Conservation (phyloP, 805 yeast genomes). For the Lipomyces yamanashiensis region DNA sequence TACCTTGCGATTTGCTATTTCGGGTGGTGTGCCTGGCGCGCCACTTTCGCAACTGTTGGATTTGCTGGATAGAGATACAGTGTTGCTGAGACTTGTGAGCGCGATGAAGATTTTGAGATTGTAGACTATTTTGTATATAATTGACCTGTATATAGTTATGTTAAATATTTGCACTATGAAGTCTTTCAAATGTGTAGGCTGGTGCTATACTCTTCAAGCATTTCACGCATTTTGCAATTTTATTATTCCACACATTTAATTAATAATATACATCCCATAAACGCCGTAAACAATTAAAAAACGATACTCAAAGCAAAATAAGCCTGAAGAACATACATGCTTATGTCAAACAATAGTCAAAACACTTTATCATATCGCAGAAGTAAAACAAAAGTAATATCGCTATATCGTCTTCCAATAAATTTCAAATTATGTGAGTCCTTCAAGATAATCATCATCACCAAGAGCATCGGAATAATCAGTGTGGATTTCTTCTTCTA, state of each 20-base stretch:
- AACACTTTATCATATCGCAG: neutral
- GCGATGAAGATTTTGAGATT: conserved; percentile 18
- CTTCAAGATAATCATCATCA: neutral
- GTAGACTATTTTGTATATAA: conserved; percentile 16
- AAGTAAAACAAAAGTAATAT: neutral
- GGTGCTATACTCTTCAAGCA: neutral
- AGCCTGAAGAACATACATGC: neutral
- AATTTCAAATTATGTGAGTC: neutral
- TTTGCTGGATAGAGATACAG: conserved; percentile 25
- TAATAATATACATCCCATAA: neutral
- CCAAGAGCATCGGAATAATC: neutral
- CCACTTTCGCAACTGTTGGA: conserved; percentile 27
- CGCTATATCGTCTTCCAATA: neutral
- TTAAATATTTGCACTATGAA: neutral
- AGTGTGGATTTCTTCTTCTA: neutral
- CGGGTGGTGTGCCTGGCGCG: conserved; percentile 34
- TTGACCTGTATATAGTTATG: neutral
- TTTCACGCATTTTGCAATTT: neutral
- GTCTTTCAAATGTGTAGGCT: neutral
- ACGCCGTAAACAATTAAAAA: neutral
- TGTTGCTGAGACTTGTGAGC: conserved; percentile 5
- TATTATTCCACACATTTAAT: neutral
- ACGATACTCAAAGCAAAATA: neutral
- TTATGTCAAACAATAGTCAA: neutral
- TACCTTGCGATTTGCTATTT: conserved; percentile 31